Evolutionary conservation across 768 basidiomycete genomes (phyloP).

Genomic region (Mycena albidolilacea): DNA sequence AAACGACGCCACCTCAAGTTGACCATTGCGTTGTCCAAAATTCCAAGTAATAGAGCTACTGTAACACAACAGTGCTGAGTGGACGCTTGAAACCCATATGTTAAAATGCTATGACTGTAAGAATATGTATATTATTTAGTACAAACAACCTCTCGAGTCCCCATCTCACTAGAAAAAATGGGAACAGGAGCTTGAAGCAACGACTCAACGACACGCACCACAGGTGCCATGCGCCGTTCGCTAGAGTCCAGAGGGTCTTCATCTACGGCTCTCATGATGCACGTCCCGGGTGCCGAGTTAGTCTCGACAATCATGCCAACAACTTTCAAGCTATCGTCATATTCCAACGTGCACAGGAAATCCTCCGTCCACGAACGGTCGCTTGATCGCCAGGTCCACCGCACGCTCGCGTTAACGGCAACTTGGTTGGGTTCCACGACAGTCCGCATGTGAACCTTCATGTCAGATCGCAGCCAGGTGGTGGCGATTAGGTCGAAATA

Average conservation of each 20-base stretch:
- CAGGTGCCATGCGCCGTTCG: slow-evolving; percentile 4
- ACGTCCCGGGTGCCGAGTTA: slow-evolving; percentile 56
- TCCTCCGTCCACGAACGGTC: slow-evolving; percentile 60
- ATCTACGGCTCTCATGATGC: slow-evolving; percentile 63
- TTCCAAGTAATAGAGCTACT: too few species aligned
- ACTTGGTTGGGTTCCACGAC: slow-evolving; percentile 48
- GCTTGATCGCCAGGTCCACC: slow-evolving; percentile 63
- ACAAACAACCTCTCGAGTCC: too few species aligned
- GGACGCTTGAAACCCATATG: too few species aligned
- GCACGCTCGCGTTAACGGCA: slow-evolving; percentile 54
- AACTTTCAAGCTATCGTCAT: slow-evolving; percentile 61
- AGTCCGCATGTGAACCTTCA: slow-evolving; percentile 43
- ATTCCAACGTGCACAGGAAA: slow-evolving; percentile 61
- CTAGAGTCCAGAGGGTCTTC: slow-evolving; percentile 31
- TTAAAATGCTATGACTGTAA: too few species aligned
- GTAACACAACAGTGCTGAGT: too few species aligned
- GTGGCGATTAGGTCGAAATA: slow-evolving; percentile 65
- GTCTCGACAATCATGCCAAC: slow-evolving; percentile 58
- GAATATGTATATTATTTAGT: too few species aligned
- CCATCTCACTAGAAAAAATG: too few species aligned
- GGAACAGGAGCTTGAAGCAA: too few species aligned
- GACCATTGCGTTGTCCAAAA: too few species aligned
- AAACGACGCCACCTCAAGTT: too few species aligned
- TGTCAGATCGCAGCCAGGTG: slow-evolving; percentile 57
- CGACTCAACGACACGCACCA: slow-evolving; percentile 4